Evolutionary conservation across 75 land plant genomes (phyloP), one percentile per base, ranked within the genome.

Genomic region (Adiantum capillusveneris): DNA sequence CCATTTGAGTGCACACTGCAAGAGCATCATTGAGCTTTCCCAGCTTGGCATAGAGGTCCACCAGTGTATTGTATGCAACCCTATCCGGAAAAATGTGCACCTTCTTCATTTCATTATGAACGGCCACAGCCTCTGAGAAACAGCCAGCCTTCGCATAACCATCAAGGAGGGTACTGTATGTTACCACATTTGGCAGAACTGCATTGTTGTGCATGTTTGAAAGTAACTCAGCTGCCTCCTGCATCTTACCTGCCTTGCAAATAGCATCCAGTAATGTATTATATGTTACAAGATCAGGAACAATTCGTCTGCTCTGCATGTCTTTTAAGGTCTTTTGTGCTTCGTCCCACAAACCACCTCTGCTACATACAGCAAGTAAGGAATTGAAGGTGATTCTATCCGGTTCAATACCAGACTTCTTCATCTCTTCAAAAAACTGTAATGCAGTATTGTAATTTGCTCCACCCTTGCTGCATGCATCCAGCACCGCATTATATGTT

Each of bases 341-440:
- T 20, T 63, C 72, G 58, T 95, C 92, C 86, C 96, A 90, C 37
- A 71, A 55, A 18, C 86, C 86, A 0, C 73, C 84, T 12, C 92
- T 65, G 30, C 92, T 79, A 70, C 88, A 90, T 12, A 78, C 99
- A 0, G 97, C 85, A 46, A 95, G 78, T 20, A 95, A 66, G 0
- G 92, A 90, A 58, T 95, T 95, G 63, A 79, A 95, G 0, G 99
- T 90, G 58, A 90, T 90, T 26, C 96, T 56, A 75, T 95, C 99
- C 0, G 99, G 97, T 27, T 78, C 72, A 11, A 95, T 74, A 28
- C 97, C 92, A 46, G 71, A 70, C 48, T 63, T 59, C 27, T 76
- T 52, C 98, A 94, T 94, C 57, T 94, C 91, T 43, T 81, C 71
- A 57, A 81, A 86, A 27, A 80, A 72, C 29, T 43, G 62, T 9